A percentile compares a stretch with the other conserved stretches of the same genome.
phyloP scores from a whole-genome alignment of 1,139 yeast species.

The Pichia sp. region DNA sequence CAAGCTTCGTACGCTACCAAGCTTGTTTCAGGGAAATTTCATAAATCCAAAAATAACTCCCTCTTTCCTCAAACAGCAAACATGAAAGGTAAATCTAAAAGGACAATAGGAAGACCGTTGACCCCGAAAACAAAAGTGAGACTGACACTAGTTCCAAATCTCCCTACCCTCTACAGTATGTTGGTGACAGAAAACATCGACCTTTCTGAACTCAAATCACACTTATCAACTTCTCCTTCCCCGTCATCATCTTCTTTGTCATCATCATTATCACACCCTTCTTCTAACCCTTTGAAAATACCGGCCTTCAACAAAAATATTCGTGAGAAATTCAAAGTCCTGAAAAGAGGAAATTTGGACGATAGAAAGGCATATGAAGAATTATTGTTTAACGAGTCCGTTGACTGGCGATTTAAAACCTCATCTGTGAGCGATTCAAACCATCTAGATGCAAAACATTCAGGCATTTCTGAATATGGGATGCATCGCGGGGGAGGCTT shows the following conservation, averaged over 20 bases:
- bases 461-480: neutral
- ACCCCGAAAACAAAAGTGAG: constrained; percentile 51
- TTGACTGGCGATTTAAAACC: constrained; percentile 34
- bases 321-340: constrained; percentile 20
- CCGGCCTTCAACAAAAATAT: constrained; percentile 1
- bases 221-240: neutral
- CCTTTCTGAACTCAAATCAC: constrained; percentile 19
- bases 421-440: constrained; percentile 6
- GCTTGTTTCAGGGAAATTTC: neutral
- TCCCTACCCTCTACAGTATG: constrained; percentile 41
- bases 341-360: constrained; percentile 24
- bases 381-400: constrained; percentile 33
- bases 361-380: constrained; percentile 23
- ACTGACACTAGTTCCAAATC: constrained; percentile 42
- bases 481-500: constrained; percentile 8
- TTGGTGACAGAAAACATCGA: constrained; percentile 37
- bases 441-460: neutral
- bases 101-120: constrained; percentile 49
- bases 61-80: neutral
- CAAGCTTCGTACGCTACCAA: neutral
- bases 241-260: neutral
- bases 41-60: neutral
- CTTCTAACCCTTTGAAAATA: neutral
- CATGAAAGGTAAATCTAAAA: neutral
- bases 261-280: neutral